Percentiles rank a stretch among this genome's conserved stretches.
Evolutionary conservation across 768 basidiomycete genomes (phyloP).

Genomic region (Candolleomyces eurysporus): DNA sequence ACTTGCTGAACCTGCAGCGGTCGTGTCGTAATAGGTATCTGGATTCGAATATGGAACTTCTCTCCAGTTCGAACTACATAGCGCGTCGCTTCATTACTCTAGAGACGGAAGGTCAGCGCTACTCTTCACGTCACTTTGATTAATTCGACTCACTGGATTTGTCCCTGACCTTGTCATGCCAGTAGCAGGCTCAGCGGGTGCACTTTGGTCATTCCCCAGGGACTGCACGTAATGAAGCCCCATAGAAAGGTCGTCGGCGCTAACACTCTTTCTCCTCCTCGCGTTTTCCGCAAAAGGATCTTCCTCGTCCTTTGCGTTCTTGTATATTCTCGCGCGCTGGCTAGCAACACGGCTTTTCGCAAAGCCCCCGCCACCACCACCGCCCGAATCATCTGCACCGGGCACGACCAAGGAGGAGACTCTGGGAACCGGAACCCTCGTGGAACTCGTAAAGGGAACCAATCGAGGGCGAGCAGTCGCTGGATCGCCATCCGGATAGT

Average conservation of each 20-base stretch:
- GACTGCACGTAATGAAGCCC: conserved; percentile 71
- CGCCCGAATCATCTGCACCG: conserved; percentile 21
- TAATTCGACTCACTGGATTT: not conserved
- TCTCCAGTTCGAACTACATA: conserved; percentile 10
- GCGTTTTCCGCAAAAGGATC: conserved; percentile 18
- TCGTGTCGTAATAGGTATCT: conserved; percentile 3
- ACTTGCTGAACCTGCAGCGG: conserved; percentile 9
- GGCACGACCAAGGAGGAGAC: conserved; percentile 31
- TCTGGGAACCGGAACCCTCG: conserved; percentile 62
- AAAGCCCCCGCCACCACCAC: conserved; percentile 10
- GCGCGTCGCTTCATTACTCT: conserved; percentile 6
- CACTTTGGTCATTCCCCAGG: conserved; percentile 52
- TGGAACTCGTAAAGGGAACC: conserved; percentile 69
- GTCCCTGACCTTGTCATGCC: not conserved
- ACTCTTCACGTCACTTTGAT: not conserved
- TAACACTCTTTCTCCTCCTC: conserved; percentile 37
- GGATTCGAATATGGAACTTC: conserved; percentile 11
- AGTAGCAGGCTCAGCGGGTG: not conserved
- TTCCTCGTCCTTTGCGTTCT: conserved; percentile 27
- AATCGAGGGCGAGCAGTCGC: conserved; percentile 50
- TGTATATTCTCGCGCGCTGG: conserved; percentile 61
- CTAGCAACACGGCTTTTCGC: conserved; percentile 48
- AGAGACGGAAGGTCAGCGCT: not conserved
- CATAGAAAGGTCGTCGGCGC: conserved; percentile 64
- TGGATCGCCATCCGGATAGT: conserved; percentile 24